Conservation (phyloP, 176 grass and related monocot species). For the Oryza glumipatula region DNA sequence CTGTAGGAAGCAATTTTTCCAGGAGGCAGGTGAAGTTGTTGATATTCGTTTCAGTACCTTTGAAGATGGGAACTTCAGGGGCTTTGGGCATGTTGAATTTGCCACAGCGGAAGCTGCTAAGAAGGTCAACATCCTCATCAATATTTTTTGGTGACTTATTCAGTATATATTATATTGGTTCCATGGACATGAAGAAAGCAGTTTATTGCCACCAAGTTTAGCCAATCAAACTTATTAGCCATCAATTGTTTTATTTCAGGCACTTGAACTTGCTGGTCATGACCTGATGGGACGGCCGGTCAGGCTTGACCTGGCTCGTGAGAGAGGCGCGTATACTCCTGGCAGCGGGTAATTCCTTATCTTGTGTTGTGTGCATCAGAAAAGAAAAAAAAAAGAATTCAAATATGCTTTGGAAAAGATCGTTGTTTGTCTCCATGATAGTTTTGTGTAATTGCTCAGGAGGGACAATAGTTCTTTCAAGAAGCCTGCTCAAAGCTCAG, state of each 20-base stretch:
- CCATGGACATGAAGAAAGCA: background rate
- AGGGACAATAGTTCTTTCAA: constrained; percentile 61
- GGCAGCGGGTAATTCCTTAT: constrained; percentile 52
- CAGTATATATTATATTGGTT: constrained; percentile 7
- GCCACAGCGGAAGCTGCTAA: constrained; percentile 61
- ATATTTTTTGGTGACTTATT: background rate
- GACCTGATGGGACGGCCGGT: constrained; percentile 63
- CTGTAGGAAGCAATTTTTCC: constrained; percentile 69
- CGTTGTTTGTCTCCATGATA: background rate
- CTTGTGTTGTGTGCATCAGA: background rate
- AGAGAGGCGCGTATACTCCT: constrained; percentile 56
- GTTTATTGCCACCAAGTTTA: background rate
- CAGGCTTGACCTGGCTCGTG: constrained; percentile 58
- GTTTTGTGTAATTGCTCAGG: constrained; percentile 37
- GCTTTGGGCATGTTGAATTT: constrained; percentile 86
- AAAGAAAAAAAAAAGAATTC: background rate
- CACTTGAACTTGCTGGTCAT: constrained; percentile 50
- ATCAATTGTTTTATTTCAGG: constrained; percentile 42
- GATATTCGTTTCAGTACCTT: constrained; percentile 52
- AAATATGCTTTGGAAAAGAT: background rate
- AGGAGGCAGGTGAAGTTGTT: constrained; percentile 58
- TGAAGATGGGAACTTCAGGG: constrained; percentile 57
- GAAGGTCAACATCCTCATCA: constrained; percentile 48
- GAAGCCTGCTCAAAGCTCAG: constrained; percentile 43
- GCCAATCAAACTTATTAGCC: background rate